Evolutionary conservation across 257 asterid species (phyloP), one percentile per base, ranked within the genome.

Genomic region (Coffea eugenioides): DNA sequence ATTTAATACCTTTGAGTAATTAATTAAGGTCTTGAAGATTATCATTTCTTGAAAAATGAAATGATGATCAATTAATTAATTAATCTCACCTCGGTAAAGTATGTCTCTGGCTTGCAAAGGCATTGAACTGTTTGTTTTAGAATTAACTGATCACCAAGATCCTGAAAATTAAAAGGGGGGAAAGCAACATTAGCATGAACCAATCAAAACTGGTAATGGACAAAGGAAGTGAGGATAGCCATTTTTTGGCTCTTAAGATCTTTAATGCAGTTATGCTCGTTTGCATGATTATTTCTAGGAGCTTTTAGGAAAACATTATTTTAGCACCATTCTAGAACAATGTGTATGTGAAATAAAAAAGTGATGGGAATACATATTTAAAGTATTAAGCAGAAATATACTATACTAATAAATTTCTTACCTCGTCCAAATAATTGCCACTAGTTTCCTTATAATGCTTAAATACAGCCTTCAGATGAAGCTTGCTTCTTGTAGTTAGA

Each of bases 401-500:
- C 5, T 39, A 39, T 39, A 31, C 34, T 5, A 4, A 3, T 16
- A 0, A 0, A 41, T 46, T 43, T 18, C 43, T 61, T 86, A 92
- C 98, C 97, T 94, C 88, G 73, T 90, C 97, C 82, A 94, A 81
- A 84, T 9, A 77, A 31, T 86, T 87, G 79, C 90, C 93, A 23
- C 82, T 87, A 36, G 90, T 77, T 80, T 92, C 91, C 87, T 90
- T 90, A 95, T 91, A 95, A 81, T 93, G 92, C 27, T 80, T 83
- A 84, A 76, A 87, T 18, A 90, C 45, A 2, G 90, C 82, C 78
- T 82, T 84, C 80, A 95, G 82, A 81, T 95, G 97, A 62, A 73
- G 89, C 87, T 90, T 95, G 76, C 97, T 95, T 89, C 98, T 84
- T 2, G 95, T 92, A 34, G 97, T 86, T 4, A 95, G 82, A 51